phyloP scores from a whole-genome alignment of 257 asterid genomes.

The Hygrophila difformis region DNA sequence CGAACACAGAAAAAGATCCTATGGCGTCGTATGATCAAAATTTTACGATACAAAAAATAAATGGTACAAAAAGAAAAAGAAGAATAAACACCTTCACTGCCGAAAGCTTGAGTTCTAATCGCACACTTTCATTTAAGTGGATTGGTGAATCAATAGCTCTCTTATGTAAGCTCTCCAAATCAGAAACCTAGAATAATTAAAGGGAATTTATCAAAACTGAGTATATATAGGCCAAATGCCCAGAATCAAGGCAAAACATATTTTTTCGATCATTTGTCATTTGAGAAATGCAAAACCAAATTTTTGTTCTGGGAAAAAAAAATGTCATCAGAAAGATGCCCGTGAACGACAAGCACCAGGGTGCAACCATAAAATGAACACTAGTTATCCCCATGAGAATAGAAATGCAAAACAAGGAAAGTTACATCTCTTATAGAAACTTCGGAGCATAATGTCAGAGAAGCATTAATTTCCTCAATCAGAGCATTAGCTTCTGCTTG shows the following conservation, averaged over 20 bases:
- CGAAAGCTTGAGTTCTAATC: constrained; percentile 52
- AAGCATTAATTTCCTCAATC: constrained; percentile 59
- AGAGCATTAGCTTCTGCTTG: constrained; percentile 46
- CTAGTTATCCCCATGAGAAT: constrained; percentile 6
- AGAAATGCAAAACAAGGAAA: constrained; percentile 13
- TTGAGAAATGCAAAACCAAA: no score
- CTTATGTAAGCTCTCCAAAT: constrained; percentile 46
- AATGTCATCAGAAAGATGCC: constrained; percentile 6
- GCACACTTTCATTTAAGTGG: constrained; percentile 47
- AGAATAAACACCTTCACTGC: constrained; percentile 53
- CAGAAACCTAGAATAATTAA: constrained; percentile 46
- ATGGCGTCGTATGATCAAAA: no score
- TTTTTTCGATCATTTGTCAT: neutral
- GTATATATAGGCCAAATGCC: neutral
- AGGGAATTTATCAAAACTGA: neutral
- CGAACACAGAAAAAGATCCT: constrained; percentile 6
- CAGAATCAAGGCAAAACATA: constrained; percentile 1
- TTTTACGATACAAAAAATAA: constrained; percentile 6
- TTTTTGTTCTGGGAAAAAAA: no score
- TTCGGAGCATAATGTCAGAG: constrained; percentile 35
- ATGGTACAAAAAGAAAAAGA: neutral
- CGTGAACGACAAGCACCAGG: no score
- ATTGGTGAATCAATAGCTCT: constrained; percentile 54
- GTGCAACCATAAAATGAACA: neutral
- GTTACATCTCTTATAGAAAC: constrained; percentile 44